Base-by-base conservation (phyloP, 805 yeast genomes). In the Helenozyma rhizophorensis region DNA sequence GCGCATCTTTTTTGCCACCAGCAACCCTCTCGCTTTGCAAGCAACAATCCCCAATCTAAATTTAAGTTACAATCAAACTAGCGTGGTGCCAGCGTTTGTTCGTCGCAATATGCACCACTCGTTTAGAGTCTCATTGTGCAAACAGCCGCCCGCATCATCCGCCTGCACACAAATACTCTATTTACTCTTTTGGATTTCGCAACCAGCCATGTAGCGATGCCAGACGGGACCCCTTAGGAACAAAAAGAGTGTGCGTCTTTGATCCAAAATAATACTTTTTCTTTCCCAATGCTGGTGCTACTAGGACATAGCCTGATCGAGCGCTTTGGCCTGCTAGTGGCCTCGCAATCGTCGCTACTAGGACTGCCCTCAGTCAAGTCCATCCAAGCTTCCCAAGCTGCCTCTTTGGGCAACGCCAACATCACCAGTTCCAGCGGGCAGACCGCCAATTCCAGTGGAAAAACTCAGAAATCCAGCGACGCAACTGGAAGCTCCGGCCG, bases 1-100 rank as follows among this genome's bases (percentile, higher is more conserved):
- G 47, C 47, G 47, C 47, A 42, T 19, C 30, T 11, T 35, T 35
- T 41, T 38, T 21, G 17, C 4, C 11, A 4, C 26, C 17, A 9
- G 9, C 19, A 7, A 23, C 24, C 34, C 27, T 13, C 23, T 9
- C 6, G 24, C 12, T 12, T 22, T 22, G 9, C 12, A 6, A 22
- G 24, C 9, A 12, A 22, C n/a, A 22, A 6, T 22, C 12, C 12
- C 11, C 6, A 14, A 19, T 9, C 8, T 9, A 21, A 9, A 14
- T 17, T 21, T 6, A 11, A 16, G 6, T 3, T 27, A 18, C 23
- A 13, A 30, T 8, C 5, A 9, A 17, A 13, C 12, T 5, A 14
- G 12, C n/a, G 14, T 18, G 9, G 14, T 14, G 23, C 24, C 33
- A 27, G 12, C 28, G 10, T 30, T 19, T 4, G 33, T 27, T 12